Evolutionary conservation across 2,329 filamentous ascomycete species (phyloP).

Genomic region (Epichloe festucae): DNA sequence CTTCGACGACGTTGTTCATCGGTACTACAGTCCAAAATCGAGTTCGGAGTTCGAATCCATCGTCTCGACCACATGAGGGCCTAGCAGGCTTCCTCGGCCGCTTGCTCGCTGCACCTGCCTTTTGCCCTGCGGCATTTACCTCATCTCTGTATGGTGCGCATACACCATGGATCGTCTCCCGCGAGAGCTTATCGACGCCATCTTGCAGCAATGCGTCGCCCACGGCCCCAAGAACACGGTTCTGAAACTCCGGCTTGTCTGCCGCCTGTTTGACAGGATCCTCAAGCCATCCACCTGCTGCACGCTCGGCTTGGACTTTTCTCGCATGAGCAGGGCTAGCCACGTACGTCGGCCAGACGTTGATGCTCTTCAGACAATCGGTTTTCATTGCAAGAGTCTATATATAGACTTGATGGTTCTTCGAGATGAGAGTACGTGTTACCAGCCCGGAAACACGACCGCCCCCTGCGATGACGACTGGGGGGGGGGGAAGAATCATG

Average conservation of each 20-base stretch:
- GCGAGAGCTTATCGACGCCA: slow-evolving; percentile 32
- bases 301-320: slow-evolving; percentile 37
- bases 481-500: not conserved
- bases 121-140: not conserved
- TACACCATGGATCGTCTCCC: slow-evolving; percentile 32
- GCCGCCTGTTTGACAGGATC: slow-evolving; percentile 33
- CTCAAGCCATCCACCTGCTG: slow-evolving; percentile 32
- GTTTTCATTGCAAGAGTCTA: slow-evolving; percentile 33
- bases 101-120: not conserved
- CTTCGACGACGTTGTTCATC: not conserved
- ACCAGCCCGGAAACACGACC: not conserved
- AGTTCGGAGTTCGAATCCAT: not conserved
- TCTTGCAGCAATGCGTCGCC: slow-evolving; percentile 30
- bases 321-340: slow-evolving; percentile 28
- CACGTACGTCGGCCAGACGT: slow-evolving; percentile 20
- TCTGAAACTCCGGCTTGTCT: slow-evolving; percentile 34
- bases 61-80: not conserved
- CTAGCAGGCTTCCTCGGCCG: not conserved
- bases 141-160: not conserved
- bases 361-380: slow-evolving; percentile 32
- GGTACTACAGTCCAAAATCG: not conserved
- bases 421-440: slow-evolving; percentile 33
- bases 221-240: slow-evolving; percentile 31
- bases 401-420: slow-evolving; percentile 41
- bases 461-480: no score